Base-by-base conservation (phyloP, 805 yeast genomes). In the Kodamaea kaohsiungensis region DNA sequence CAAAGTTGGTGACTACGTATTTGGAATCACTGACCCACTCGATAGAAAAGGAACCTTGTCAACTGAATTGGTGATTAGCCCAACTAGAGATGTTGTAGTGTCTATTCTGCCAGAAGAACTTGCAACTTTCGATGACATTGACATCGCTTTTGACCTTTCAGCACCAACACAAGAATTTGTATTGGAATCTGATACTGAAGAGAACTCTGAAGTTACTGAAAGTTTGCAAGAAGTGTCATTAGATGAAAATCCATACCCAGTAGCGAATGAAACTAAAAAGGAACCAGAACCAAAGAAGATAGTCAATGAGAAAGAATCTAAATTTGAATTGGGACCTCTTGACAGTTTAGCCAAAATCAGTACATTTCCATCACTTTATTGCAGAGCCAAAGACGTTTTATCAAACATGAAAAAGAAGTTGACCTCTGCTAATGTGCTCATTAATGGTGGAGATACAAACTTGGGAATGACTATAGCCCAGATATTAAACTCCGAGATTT, bases 1-100 rank as follows among this genome's bases (percentile, higher is more conserved):
- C 61, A 68, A 67, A 7, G 80, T 72, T 19, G 93, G 92, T 39
- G 88, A 84, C 59, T 77, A 76, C 42, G 91, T 88, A 0, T 80
- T 84, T 64, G 96, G 93, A 7, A 61, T 82, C 47, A 78, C 75
- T 51, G 77, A 77, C 62, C 88, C 86, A 47, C 70, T 55, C 15
- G 71, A 74, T 16, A 81, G 81, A 15, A 73, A 75, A 46, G 92
- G 92, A 7, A 70, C 88, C 2, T 66, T 86, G 22, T 80, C 86
- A 37, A 76, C 88, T 2, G 79, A 84, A 45, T 73, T 87, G 9
- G 62, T 83, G 17, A 66, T 87, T 2, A 80, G 84, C 55, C 85
- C 88, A 13, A 61, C 64, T 9, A 64, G 70, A 37, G 90, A 86
- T 60, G 51, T 64, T 18, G 17, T 75, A 16, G 48, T 75, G 1